Evolutionary conservation across 1,284 basidiomycete genomes (phyloP), one percentile per base, ranked within the genome.

Genomic region (Microbotryomycetes sp.): DNA sequence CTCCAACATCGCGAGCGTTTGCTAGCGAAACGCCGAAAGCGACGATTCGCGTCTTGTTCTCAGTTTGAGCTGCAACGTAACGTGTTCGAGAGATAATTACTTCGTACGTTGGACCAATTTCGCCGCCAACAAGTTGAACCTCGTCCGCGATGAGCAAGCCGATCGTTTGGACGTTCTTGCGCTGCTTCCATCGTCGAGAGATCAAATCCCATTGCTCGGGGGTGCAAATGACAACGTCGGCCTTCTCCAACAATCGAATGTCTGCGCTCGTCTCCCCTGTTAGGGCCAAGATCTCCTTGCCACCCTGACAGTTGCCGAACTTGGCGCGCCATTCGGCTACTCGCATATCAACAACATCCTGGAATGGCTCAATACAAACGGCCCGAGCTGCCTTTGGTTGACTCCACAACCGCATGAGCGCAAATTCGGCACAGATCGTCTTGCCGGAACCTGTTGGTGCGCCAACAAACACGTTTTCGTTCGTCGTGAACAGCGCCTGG

Each of bases 391-490:
- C 81, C 64, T 92, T 87, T 2, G 81, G 79, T 76, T 91, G 88
- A 62, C 87, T 88, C 94, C 93, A 98, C 0, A 97, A 77, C 22
- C 92, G 84, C 55, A 97, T 78, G 14, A 98, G 79, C 0, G 94
- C 94, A 64, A 98, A 93, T 77, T 99, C 96, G 0, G 92, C 93
- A 71, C 92, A 97, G 49, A 97, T 87, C 0, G 92, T 97, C 82
- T 98, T 98, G 31, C 96, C 94, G 62, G 89, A 92, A 12, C 96
- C 94, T 0, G 92, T 92, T 0, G 96, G 94, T 0, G 93, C 94
- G 26, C 92, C 93, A 60, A 98, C 86, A 73, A 98, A 91, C 47
- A 94, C 87, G 71, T 92, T 96, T 74, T 97, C 93, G 74, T 97
- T 92, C 0, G 91, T 88, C 0, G 90, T 93, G 76, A 94, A 98